These are phyloP conservation scores for Cyclotella baltica DNA, from an alignment of 108 stramenopile species.

Conservation along the genomic window DNA sequence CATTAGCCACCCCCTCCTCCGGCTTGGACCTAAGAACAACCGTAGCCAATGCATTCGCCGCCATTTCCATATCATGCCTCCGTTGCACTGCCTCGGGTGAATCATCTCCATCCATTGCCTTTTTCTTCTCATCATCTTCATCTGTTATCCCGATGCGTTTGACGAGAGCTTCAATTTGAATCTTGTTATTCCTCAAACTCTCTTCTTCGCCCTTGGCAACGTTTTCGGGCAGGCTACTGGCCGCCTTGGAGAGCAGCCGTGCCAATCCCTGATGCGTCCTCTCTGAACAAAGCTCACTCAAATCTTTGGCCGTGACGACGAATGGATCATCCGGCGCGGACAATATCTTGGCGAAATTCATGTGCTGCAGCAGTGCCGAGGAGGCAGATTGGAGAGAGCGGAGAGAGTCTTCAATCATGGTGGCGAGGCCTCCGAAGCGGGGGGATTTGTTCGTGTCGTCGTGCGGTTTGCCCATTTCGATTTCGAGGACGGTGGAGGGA, in stretches of 20 bases:
- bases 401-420: slow-evolving; percentile 51
- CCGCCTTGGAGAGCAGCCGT: slow-evolving; percentile 66
- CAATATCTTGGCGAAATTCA: slow-evolving; percentile 28
- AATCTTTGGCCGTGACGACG: slow-evolving; percentile 50
- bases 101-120: slow-evolving; percentile 34
- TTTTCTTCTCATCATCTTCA: slow-evolving; percentile 39
- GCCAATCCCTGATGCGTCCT: slow-evolving; percentile 69
- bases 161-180: slow-evolving; percentile 64
- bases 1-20: slow-evolving; percentile 65
- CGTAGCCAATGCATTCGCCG: slow-evolving; percentile 73
- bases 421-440: slow-evolving; percentile 65
- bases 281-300: slow-evolving; percentile 65
- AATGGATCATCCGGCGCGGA: slow-evolving; percentile 35
- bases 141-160: slow-evolving; percentile 56
- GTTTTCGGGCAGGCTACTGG: slow-evolving; percentile 26
- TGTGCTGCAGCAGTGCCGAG: slow-evolving; percentile 32
- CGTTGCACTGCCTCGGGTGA: slow-evolving; percentile 43
- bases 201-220: slow-evolving; percentile 24
- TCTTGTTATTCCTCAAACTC: slow-evolving; percentile 19
- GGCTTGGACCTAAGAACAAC: slow-evolving; percentile 70
- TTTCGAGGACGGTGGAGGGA: background rate
- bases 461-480: slow-evolving; percentile 21
- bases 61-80: slow-evolving; percentile 68
- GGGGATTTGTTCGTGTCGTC: slow-evolving; percentile 16
- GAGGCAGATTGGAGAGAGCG: slow-evolving; percentile 45